Percentiles rank a stretch among this genome's conserved stretches.
phyloP scores from a whole-genome alignment of 2,329 filamentous ascomycete species.

The Karstenula rhodostoma region DNA sequence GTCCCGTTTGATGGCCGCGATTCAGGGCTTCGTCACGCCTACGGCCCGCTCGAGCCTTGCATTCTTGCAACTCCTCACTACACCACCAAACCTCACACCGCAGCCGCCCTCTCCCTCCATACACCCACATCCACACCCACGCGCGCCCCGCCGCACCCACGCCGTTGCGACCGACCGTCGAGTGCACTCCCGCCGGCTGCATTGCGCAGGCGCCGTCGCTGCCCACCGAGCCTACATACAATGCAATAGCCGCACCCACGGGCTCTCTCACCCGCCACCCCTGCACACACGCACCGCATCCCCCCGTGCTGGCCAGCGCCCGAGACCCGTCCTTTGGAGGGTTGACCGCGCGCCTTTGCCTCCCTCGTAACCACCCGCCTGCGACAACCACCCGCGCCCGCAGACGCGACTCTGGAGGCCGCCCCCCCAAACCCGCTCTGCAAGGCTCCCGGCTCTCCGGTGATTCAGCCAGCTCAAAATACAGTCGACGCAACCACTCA shows the following conservation, averaged over 20 bases:
- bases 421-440: slow-evolving; percentile 3
- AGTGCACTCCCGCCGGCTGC: background rate
- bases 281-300: background rate
- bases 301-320: background rate
- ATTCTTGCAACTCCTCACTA: background rate
- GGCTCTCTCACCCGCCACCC: slow-evolving; percentile 14
- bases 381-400: slow-evolving; percentile 7
- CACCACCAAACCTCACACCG: background rate
- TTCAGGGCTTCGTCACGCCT: slow-evolving; percentile 12
- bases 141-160: background rate
- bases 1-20: slow-evolving; percentile 7
- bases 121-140: background rate
- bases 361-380: background rate
- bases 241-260: slow-evolving; percentile 18
- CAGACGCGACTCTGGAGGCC: slow-evolving; percentile 7
- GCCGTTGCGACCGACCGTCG: slow-evolving; percentile 1
- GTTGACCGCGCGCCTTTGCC: background rate
- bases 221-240: slow-evolving; percentile 2
- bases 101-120: no score
- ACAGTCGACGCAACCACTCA: slow-evolving; percentile 23
- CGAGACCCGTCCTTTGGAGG: no score
- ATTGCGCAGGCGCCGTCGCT: slow-evolving; percentile 2
- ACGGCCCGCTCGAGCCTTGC: background rate
- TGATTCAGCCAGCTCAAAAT: slow-evolving; percentile 22
- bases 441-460: background rate